Evolutionary conservation across 768 basidiomycete genomes (phyloP), one percentile per base, ranked within the genome.

Genomic region (Phaeotremella fagi): DNA sequence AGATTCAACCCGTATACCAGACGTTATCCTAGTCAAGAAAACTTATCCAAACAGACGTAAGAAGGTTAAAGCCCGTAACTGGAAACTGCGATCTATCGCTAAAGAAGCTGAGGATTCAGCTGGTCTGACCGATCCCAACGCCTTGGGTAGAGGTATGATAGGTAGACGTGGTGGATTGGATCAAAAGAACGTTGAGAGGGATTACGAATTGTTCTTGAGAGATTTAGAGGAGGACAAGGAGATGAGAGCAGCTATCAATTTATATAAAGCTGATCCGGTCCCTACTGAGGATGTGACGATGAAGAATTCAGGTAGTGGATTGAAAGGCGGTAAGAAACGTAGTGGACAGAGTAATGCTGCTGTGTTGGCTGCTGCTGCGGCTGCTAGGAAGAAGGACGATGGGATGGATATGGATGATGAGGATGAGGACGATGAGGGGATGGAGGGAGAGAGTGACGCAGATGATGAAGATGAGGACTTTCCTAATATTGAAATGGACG

Each of bases 141-240:
- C 59, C 7, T 60, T 68, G 22, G 75, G 83, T 28, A 78, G 88
- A 37, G 91, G 91, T 50, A 85, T 90, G n/a, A 84, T 94, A 38
- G 91, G 91, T 1, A 78, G 90, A 43, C 80, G 86, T 80, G 91
- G 91, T 11, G 91, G 90, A 29, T 79, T 90, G 43, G 91, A 94
- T 76, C 82, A 84, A 75, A 85, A 81, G 78, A 90, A 91, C 79
- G 88, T 98, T 53, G 91, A 97, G 63, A 85, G 89, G 71, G 94
- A 99, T 71, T 99, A 98, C 75, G 95, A 98, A 78, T 59, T 88
- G 46, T 99, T 99, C 82, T 77, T 98, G 75, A 82, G 87, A 42
- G 91, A 95, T 58, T 75, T 97, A 45, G 91, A 95, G 75, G 94
- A 98, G 73, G 92, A 97, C 75, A 85, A 85, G 20, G 92, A 97